phyloP scores from a whole-genome alignment of 257 asterid species.

The Petunia axillaris region DNA sequence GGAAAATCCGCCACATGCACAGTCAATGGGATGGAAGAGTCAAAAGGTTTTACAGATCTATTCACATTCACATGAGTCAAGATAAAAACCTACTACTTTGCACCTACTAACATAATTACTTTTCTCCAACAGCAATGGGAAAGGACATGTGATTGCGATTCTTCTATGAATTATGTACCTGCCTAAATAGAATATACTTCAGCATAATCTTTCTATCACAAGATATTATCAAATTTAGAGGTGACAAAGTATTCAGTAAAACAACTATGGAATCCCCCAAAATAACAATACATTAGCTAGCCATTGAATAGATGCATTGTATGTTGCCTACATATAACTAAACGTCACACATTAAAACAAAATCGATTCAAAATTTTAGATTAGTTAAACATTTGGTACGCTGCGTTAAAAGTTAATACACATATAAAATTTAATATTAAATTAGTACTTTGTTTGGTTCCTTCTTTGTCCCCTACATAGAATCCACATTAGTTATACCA shows the following conservation, averaged over 20 bases:
- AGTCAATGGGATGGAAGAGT: background rate
- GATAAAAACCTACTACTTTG: background rate
- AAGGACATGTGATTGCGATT: background rate
- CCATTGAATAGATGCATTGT: no score
- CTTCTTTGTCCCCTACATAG: no score
- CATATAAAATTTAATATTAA: no score
- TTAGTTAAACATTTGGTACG: no score
- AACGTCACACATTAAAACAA: no score
- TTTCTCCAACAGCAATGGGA: background rate
- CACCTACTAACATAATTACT: background rate
- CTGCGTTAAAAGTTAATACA: no score
- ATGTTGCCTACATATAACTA: no score
- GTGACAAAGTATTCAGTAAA: background rate
- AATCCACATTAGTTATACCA: no score
- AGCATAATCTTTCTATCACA: background rate
- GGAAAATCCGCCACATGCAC: no score
- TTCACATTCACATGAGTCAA: background rate
- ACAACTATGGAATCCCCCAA: background rate
- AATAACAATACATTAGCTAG: background rate
- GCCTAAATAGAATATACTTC: slow-evolving; percentile 2
- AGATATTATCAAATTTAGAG: background rate
- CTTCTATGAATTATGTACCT: background rate
- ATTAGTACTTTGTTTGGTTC: no score
- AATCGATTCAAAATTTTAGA: no score
- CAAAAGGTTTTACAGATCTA: background rate